Base-by-base conservation (phyloP, 805 yeast genomes). In the Isabelozyma heimii region DNA sequence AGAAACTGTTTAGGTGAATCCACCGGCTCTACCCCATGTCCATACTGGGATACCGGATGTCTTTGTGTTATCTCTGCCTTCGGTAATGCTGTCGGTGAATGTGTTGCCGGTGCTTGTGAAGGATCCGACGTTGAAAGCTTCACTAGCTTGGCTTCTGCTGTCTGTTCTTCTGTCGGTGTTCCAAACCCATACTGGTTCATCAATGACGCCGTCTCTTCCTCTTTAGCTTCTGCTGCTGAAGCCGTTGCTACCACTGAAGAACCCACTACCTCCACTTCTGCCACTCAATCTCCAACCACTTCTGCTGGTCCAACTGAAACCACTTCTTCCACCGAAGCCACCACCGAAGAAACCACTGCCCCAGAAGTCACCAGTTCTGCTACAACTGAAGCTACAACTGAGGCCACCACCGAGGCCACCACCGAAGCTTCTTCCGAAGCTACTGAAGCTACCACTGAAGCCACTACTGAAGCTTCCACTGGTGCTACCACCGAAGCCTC, bases 1-100 rank as follows among this genome's bases (percentile, higher is more conserved):
- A 61, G 69, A 49, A 40, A 50, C 3, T 72, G 76, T 62, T 66
- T 70, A 26, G 53, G 47, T 42, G 54, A 55, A 41, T 56, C 63
- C 47, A 69, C 75, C 43, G 65, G 66, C 8, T 53, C 56, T 40
- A 69, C 75, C 16, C 76, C 76, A 43, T 72, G 77, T 52, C 77
- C 77, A 43, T 70, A 70, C 66, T 72, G 76, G 76, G 77, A 72
- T 55, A 65, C 76, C 43, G 77, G 77, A 24, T 72, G 77, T 61
- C 66, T 72, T 47, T 72, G 77, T 67, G 73, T 70, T 41, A 71
- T 72, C 69, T 59, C 72, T 40, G 53, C 53, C 41, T 72, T 67
- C 62, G 61, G 59, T 37, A 65, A 65, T 27, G 52, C 50, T 4
- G 67, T 72, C 28, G 76, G 70, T 44, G 56, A 64, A 46, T 72